A percentile compares a stretch with the other conserved stretches of the same genome.
Evolutionary conservation across 169 alveolate species (phyloP).

Genomic region (Babesia ovata): DNA sequence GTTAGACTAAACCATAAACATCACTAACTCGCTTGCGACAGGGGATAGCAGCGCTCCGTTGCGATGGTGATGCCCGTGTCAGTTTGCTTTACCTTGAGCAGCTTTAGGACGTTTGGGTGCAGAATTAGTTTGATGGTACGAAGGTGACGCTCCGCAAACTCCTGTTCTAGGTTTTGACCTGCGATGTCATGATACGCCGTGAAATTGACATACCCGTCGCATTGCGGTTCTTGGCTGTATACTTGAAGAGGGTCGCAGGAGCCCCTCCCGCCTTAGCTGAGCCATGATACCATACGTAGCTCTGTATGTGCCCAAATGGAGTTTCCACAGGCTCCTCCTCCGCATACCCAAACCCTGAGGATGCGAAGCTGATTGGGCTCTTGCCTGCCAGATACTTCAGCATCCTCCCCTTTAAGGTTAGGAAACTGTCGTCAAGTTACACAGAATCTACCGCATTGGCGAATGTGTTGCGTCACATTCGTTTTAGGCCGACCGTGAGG

Average conservation of each 20-base stretch:
- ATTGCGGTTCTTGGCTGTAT: constrained; percentile 19
- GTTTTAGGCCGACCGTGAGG: too few species aligned
- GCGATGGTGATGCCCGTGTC: constrained; percentile 72
- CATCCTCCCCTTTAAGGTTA: constrained; percentile 15
- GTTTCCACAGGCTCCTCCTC: constrained; percentile 54
- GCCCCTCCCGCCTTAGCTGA: constrained; percentile 20
- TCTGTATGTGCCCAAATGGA: constrained; percentile 51
- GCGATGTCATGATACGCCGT: constrained; percentile 4
- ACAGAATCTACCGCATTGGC: too few species aligned
- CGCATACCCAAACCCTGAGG: constrained; percentile 35
- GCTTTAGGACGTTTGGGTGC: constrained; percentile 75
- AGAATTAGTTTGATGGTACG: constrained; percentile 58
- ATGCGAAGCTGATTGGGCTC: constrained; percentile 22
- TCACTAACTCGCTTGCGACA: constrained; percentile 50
- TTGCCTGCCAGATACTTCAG: constrained; percentile 44
- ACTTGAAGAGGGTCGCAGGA: constrained; percentile 49
- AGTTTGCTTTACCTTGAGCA: constrained; percentile 64
- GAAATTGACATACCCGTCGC: constrained; percentile 13
- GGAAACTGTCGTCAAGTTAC: too few species aligned
- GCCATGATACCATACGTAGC: constrained; percentile 56
- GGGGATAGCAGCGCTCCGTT: constrained; percentile 76
- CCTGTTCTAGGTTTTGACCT: constrained; percentile 38
- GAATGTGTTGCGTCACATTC: too few species aligned
- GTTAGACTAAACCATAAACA: constrained; percentile 16
- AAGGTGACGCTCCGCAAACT: constrained; percentile 66